These are phyloP conservation scores for Brassica incana DNA, from an alignment of 345 rosid genomes.

Conservation along the genomic window DNA sequence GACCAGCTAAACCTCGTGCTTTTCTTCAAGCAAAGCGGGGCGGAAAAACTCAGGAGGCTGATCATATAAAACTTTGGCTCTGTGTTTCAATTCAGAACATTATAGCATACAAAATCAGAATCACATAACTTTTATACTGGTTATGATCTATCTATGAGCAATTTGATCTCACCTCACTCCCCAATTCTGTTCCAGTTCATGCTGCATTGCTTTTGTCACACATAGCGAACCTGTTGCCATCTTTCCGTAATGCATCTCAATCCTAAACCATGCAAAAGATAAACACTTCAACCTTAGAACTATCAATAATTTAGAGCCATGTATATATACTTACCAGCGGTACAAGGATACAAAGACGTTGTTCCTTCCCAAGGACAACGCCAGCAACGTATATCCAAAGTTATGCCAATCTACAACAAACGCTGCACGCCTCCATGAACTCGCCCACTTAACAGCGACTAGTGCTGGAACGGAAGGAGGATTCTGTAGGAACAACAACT, in stretches of 20 bases:
- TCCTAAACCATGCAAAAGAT: slow-evolving; percentile 43
- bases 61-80: slow-evolving; percentile 85
- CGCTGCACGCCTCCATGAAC: slow-evolving; percentile 67
- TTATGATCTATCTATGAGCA: slow-evolving; percentile 31
- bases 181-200: slow-evolving; percentile 94
- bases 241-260: slow-evolving; percentile 79
- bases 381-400: slow-evolving; percentile 90
- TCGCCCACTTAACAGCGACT: slow-evolving; percentile 88
- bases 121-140: background rate
- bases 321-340: slow-evolving; percentile 55
- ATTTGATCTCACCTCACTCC: slow-evolving; percentile 71
- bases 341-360: slow-evolving; percentile 73
- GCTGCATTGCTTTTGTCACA: slow-evolving; percentile 96
- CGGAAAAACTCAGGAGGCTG: slow-evolving; percentile 95
- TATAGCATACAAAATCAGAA: background rate
- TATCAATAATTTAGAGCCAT: slow-evolving; percentile 9
- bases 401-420: slow-evolving; percentile 96
- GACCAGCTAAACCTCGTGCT: slow-evolving; percentile 59
- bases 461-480: slow-evolving; percentile 96
- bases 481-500: slow-evolving; percentile 52
- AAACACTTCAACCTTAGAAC: background rate
- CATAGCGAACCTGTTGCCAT: slow-evolving; percentile 89
- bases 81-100: slow-evolving; percentile 36
- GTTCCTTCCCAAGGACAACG: slow-evolving; percentile 81
- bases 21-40: slow-evolving; percentile 74